Evolutionary conservation across 2,329 filamentous ascomycete species (phyloP).

Genomic region (Fusarium bulbicola): DNA sequence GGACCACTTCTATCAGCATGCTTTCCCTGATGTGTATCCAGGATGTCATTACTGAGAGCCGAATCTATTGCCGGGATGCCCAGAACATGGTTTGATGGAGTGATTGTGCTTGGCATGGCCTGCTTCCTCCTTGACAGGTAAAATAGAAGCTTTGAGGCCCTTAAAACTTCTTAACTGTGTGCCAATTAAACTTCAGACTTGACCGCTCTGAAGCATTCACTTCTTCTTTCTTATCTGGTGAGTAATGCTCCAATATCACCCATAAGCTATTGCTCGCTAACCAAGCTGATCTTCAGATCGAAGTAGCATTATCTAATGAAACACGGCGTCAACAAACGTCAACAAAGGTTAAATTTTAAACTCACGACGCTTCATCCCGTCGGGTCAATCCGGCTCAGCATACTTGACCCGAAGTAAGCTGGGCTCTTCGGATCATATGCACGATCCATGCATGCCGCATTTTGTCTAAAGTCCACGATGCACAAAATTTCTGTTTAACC

Average conservation of each 20-base stretch:
- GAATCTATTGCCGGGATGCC: not conserved
- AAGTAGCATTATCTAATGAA: not conserved
- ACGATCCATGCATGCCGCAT: not conserved
- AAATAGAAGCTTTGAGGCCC: not conserved
- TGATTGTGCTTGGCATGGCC: not conserved
- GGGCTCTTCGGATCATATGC: not conserved
- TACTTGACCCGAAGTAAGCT: not conserved
- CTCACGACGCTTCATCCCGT: not conserved
- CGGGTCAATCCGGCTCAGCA: not conserved
- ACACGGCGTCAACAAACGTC: not conserved
- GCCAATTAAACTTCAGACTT: fast-evolving
- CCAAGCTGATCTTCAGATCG: not conserved
- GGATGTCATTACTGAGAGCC: not conserved
- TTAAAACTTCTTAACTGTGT: too few species aligned
- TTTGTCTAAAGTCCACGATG: not conserved
- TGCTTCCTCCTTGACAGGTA: not conserved
- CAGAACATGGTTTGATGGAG: not conserved
- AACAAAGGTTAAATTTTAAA: not conserved
- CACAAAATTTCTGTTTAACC: not conserved
- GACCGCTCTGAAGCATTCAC: too few species aligned
- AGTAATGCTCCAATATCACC: too few species aligned
- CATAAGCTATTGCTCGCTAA: not conserved
- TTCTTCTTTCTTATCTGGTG: too few species aligned
- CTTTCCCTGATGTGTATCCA: not conserved
- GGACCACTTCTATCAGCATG: not conserved